Evolutionary conservation across 2,329 filamentous ascomycete genomes (phyloP).

Genomic region (Paraconiothyrium sp.): DNA sequence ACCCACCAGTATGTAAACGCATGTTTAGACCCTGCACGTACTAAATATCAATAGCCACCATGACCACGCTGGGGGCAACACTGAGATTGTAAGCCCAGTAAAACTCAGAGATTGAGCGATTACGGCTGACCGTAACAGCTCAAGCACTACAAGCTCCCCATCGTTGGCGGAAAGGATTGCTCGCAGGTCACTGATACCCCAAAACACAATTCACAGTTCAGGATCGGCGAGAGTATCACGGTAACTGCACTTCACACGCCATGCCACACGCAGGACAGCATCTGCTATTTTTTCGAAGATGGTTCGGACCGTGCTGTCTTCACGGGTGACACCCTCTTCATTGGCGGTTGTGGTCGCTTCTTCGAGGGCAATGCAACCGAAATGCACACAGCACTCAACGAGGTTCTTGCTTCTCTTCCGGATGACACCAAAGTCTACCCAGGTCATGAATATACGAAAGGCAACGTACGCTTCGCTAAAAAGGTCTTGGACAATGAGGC

Average conservation of each 20-base stretch:
- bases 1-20: conserved; percentile 83
- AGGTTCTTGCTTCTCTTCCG: conserved; percentile 80
- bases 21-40: conserved; percentile 15
- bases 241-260: conserved; percentile 93
- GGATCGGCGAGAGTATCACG: conserved; percentile 79
- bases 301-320: conserved; percentile 82
- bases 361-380: conserved; percentile 86
- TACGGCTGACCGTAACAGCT: conserved; percentile 53
- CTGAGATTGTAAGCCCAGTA: conserved; percentile 68
- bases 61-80: conserved; percentile 94
- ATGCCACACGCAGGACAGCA: conserved; percentile 98
- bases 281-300: conserved; percentile 93
- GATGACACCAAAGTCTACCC: conserved; percentile 94
- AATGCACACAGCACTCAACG: conserved; percentile 94
- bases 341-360: conserved; percentile 93
- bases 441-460: conserved; percentile 98
- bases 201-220: conserved; percentile 77
- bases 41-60: conserved; percentile 71
- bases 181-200: conserved; percentile 81
- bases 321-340: conserved; percentile 95
- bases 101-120: too few relatives aligned
- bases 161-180: conserved; percentile 91
- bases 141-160: conserved; percentile 70
- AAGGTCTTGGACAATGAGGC: conserved; percentile 77
- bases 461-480: conserved; percentile 88